phyloP scores from a whole-genome alignment of 1,139 yeast genomes.

The Zygosaccharomyces sapae region DNA sequence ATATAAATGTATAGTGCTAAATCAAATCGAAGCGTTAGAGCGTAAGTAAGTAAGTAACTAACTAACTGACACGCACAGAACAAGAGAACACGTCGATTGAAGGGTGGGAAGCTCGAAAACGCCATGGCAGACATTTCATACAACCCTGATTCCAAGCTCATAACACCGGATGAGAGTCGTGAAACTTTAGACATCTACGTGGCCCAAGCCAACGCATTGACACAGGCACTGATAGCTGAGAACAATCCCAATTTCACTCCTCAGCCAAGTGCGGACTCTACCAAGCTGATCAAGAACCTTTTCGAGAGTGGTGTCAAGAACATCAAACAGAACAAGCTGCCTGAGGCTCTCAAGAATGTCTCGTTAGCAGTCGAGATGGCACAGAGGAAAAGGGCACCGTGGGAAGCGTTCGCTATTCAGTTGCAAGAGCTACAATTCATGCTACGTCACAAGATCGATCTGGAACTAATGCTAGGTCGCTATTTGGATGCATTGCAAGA shows the following conservation, averaged over 20 bases:
- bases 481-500: slow-evolving; percentile 77
- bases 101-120: neutral
- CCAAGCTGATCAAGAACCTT: slow-evolving; percentile 66
- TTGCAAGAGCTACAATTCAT: slow-evolving; percentile 71
- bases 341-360: slow-evolving; percentile 71
- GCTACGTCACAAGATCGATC: slow-evolving; percentile 79
- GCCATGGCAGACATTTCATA: slow-evolving; percentile 6
- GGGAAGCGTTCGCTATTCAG: slow-evolving; percentile 79
- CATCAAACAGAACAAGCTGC: slow-evolving; percentile 56
- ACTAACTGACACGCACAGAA: neutral
- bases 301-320: slow-evolving; percentile 68
- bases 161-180: slow-evolving; percentile 25
- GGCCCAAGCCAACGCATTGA: slow-evolving; percentile 59
- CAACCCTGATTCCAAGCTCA: slow-evolving; percentile 30
- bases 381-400: slow-evolving; percentile 65
- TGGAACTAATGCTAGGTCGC: slow-evolving; percentile 59
- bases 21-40: neutral
- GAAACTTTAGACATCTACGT: slow-evolving; percentile 48
- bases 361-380: slow-evolving; percentile 80
- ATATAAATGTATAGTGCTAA: slow-evolving; percentile 3
- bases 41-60: too few species aligned
- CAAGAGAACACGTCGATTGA: neutral
- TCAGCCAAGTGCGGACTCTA: slow-evolving; percentile 58
- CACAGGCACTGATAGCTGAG: slow-evolving; percentile 54
- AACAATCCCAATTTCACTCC: slow-evolving; percentile 56